Evolutionary conservation across 2,329 filamentous ascomycete species (phyloP).

Genomic region (Cadophora sp.): DNA sequence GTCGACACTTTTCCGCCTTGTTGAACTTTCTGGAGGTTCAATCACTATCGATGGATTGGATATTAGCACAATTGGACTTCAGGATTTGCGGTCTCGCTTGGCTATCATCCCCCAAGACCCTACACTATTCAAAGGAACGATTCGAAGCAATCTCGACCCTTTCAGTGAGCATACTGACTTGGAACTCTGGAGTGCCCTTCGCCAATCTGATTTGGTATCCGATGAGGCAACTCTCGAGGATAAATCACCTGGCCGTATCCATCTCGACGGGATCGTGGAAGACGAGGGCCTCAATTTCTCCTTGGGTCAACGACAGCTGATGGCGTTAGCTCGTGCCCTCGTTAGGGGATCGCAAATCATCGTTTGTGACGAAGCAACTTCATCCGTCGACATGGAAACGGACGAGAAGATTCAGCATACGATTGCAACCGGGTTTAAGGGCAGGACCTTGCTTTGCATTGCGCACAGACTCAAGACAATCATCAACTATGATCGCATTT

Average conservation of each 20-base stretch:
- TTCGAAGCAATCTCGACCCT: conserved; percentile 81
- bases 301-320: conserved; percentile 91
- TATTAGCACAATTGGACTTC: conserved; percentile 76
- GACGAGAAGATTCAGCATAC: conserved; percentile 94
- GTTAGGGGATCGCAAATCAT: conserved; percentile 91
- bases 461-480: conserved; percentile 93
- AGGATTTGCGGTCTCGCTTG: conserved; percentile 76
- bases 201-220: conserved; percentile 76
- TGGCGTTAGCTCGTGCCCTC: conserved; percentile 90
- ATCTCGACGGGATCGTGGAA: conserved; percentile 85
- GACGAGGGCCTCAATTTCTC: conserved; percentile 97
- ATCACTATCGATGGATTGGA: conserved; percentile 72
- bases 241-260: conserved; percentile 64
- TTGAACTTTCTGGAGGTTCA: conserved; percentile 67
- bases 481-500: conserved; percentile 92
- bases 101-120: conserved; percentile 88
- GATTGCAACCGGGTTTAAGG: conserved; percentile 83
- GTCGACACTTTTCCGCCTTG: conserved; percentile 80
- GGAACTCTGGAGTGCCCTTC: conserved; percentile 78
- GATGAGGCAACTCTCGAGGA: conserved; percentile 49
- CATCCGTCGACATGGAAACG: conserved; percentile 92
- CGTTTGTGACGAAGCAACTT: conserved; percentile 95
- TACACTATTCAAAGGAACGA: conserved; percentile 81
- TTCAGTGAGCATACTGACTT: conserved; percentile 81
- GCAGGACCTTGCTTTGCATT: conserved; percentile 90